Base-by-base conservation (phyloP, 2,329 filamentous ascomycete species). In the Coleophoma eucalyptorum region DNA sequence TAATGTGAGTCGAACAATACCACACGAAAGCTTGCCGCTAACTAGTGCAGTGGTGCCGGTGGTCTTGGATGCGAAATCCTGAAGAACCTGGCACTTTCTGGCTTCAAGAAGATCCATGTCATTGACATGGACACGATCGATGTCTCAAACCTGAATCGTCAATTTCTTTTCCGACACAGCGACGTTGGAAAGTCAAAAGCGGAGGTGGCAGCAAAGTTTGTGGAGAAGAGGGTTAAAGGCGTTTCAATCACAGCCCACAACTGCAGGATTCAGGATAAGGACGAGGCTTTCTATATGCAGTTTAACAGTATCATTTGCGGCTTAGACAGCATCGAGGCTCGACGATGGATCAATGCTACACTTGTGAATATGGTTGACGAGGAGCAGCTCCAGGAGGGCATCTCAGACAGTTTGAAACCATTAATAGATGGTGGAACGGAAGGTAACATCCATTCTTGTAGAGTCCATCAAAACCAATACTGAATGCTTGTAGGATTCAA, bases 61-160 rank as follows among this genome's bases (percentile, higher is more conserved):
- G 94, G 94, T 11, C 72, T 99, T 53, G 94, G 94, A 58, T 99
- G 94, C 63, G 94, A 99, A 68, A 96, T 99, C 42, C 76, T 99
- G 48, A 99, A 99, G 75, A 90, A 99, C 64, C 79, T 99, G 33
- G 94, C 94, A 40, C 79, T 99, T 48, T 97, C 93, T 2, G 91
- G 92, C 26, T 99, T 99, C 75, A 95, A 89, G 69, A 84, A 96
- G 64, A 97, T 99, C 59, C 91, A 99, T 74, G 94, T 99, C 52
- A 97, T 99, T 62, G 94, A 99, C 72, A 99, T 99, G 94, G 91
- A 99, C 70, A 99, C 93, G 1, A 99, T 99, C 69, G 94, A 99
- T 66, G 93, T 99, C 54, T 97, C 92, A 46, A 99, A 99, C 68
- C 80, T 99, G 19, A 99, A 99, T 71, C 87, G 94, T 40, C 94